Conservation (phyloP, 331 rosid species). For the Pyracantha coccinea region DNA sequence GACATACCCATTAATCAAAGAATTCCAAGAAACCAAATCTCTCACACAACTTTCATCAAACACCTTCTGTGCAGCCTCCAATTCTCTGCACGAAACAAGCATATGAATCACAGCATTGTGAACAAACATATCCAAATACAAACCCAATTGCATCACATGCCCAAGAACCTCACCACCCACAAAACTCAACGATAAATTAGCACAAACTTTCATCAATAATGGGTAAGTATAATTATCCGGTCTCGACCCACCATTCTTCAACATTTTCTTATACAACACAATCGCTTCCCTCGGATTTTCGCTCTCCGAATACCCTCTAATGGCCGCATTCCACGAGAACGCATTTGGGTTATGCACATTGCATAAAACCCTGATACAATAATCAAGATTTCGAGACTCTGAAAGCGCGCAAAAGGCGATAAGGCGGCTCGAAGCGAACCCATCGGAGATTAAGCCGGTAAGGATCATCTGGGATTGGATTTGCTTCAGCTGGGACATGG, state of each 20-base stretch:
- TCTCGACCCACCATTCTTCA: slow-evolving; percentile 27
- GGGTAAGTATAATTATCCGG: slow-evolving; percentile 78
- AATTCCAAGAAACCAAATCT: slow-evolving; percentile 80
- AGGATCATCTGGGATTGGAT: slow-evolving; percentile 65
- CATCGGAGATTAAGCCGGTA: slow-evolving; percentile 40
- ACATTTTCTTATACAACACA: slow-evolving; percentile 47
- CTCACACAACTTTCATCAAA: slow-evolving; percentile 55
- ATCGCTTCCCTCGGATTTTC: slow-evolving; percentile 39
- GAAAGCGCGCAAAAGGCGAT: slow-evolving; percentile 74
- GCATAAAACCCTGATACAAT: slow-evolving; percentile 40
- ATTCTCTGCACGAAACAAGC: slow-evolving; percentile 51
- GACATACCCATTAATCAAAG: slow-evolving; percentile 68
- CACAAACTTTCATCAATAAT: slow-evolving; percentile 57
- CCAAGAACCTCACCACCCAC: slow-evolving; percentile 47
- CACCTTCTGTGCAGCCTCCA: slow-evolving; percentile 41
- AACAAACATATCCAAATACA: slow-evolving; percentile 47
- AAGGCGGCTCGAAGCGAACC: slow-evolving; percentile 64
- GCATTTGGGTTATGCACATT: slow-evolving; percentile 25
- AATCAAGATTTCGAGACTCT: slow-evolving; percentile 35
- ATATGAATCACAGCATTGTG: slow-evolving; percentile 56
- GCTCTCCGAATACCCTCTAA: slow-evolving; percentile 60
- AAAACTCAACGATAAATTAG: slow-evolving; percentile 26
- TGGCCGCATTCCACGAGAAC: slow-evolving; percentile 69
- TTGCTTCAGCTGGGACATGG: slow-evolving; percentile 56
- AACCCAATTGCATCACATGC: slow-evolving; percentile 59